Conservation (phyloP, 2,329 filamentous ascomycete species). For the Berkeleyomyces rouxiae region DNA sequence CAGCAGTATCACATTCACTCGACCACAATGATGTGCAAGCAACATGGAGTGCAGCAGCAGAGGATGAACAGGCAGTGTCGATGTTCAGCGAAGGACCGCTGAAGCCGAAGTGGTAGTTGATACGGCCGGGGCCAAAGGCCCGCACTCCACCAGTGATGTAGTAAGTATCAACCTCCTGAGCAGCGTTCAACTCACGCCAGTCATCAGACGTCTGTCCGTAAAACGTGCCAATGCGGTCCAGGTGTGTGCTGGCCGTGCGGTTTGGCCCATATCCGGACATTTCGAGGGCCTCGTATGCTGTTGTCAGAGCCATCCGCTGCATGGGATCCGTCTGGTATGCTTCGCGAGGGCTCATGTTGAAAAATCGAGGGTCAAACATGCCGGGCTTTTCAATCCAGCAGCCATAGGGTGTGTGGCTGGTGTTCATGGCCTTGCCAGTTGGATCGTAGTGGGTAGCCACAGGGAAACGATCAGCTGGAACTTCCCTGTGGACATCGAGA, state of each 20-base stretch:
- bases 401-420: conserved; percentile 51
- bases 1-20: conserved; percentile 64
- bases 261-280: conserved; percentile 55
- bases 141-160: conserved; percentile 34
- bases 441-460: conserved; percentile 49
- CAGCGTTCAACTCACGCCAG: conserved; percentile 61
- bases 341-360: conserved; percentile 70
- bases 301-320: conserved; percentile 55
- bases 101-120: conserved; percentile 69
- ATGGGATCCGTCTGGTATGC: conserved; percentile 61
- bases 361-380: conserved; percentile 61
- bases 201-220: conserved; percentile 66
- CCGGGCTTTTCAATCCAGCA: conserved; percentile 56
- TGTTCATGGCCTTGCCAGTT: conserved; percentile 50
- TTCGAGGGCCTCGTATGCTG: conserved; percentile 66
- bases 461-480: conserved; percentile 53
- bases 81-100: conserved; percentile 55
- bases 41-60: conserved; percentile 53
- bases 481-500: conserved; percentile 44
- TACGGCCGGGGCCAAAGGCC: conserved; percentile 40
- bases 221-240: conserved; percentile 48
- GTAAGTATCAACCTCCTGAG: conserved; percentile 46
- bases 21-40: conserved; percentile 55
- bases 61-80: conserved; percentile 64
- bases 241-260: conserved; percentile 46